A percentile compares a stretch with the other conserved stretches of the same genome.
Conservation (phyloP, 140 eudicot genomes). For the Senecio squalidus region DNA sequence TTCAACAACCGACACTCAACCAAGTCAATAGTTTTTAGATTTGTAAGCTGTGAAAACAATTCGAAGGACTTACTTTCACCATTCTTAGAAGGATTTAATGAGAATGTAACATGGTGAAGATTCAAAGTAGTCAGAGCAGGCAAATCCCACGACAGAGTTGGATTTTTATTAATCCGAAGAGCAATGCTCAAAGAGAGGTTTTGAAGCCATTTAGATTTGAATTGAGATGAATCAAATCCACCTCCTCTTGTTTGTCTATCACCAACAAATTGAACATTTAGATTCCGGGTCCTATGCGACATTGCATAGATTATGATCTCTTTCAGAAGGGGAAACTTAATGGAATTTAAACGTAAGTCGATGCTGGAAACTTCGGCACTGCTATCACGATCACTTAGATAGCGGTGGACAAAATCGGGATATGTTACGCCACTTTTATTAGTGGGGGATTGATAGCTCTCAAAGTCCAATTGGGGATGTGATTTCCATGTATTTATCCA, state of each 20-base stretch:
- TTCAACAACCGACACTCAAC: not conserved
- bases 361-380: not conserved
- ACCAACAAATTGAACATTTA: conserved; percentile 15
- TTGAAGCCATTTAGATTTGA: conserved; percentile 14
- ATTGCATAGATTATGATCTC: conserved; percentile 6
- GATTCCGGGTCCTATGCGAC: conserved; percentile 9
- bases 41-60: conserved; percentile 13
- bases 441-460: not conserved
- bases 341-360: not conserved
- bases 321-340: conserved; percentile 2
- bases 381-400: conserved; percentile 6
- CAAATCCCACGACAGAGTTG: conserved; percentile 14
- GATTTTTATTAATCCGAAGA: not conserved
- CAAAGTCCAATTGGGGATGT: conserved; percentile 7
- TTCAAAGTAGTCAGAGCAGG: conserved; percentile 13
- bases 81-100: not conserved
- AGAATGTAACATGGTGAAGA: conserved; percentile 10
- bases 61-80: conserved; percentile 14
- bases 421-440: not conserved
- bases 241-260: conserved; percentile 18
- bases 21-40: conserved; percentile 8
- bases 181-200: conserved; percentile 11
- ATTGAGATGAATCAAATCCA: conserved; percentile 10
- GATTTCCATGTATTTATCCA: conserved; percentile 26
- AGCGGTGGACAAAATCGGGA: conserved; percentile 7